Evolutionary conservation across 768 basidiomycete species (phyloP), one percentile per base, ranked within the genome.

Genomic region (Pulveroboletus sp.): DNA sequence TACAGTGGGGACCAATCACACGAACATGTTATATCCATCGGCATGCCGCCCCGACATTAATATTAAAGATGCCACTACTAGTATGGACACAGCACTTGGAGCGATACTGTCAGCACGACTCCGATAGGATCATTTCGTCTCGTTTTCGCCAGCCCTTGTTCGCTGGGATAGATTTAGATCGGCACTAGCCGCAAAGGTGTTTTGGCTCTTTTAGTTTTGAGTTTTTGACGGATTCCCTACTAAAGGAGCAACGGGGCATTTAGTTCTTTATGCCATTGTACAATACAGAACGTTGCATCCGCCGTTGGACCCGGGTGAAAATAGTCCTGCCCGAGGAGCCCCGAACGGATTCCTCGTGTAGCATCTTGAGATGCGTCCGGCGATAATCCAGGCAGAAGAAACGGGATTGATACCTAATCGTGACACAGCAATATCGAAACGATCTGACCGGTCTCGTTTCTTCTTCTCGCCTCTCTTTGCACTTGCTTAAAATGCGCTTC

Each of bases 201-300:
- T 63, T 70, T 70, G 61, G 59, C 68, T 69, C 62, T 66, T 65
- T 64, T 43, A 21, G 64, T 67, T 68, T 70, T 57, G 56, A 39
- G 59, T 59, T 68, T 68, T 68, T 69, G 52, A 55, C 63, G 47
- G 45, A 53, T 50, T 46, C 51, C 53, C 60, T 50, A 43, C 55
- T 45, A 50, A 51, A 53, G n/a, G n/a, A n/a, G 45, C 36, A 53
- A 49, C 54, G 58, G 55, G 17, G 17, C 16, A 57, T 52, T 58
- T 56, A 38, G 41, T 43, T 38, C 48, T 45, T 45, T 44, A 34
- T 45, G 11, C 54, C 65, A 64, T 52, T 55, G 52, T 55, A 60
- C 52, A 51, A 47, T 50, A 47, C 51, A 52, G 16, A 32, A 40
- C 40, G 37, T 56, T 55, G 55, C 52, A 29, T 53, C 49, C 42